phyloP scores from a whole-genome alignment of 2,329 filamentous ascomycete species.

The Amesomyces nigricolor region DNA sequence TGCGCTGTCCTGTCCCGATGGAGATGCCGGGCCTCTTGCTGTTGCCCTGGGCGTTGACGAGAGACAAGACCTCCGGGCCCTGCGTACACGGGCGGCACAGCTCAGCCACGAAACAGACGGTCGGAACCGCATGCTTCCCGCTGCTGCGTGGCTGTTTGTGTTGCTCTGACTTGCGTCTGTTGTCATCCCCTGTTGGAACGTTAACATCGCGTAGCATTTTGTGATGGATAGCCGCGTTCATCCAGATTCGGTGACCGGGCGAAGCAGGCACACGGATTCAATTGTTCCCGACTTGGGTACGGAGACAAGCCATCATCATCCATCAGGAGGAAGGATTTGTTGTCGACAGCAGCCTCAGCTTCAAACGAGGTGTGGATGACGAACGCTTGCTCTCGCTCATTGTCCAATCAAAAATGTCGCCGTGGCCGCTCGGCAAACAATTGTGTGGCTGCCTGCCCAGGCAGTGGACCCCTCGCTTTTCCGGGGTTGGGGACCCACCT shows the following conservation, averaged over 20 bases:
- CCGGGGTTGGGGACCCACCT: no score
- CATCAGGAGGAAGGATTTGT: not conserved
- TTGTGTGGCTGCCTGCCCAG: not conserved
- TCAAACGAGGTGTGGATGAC: not conserved
- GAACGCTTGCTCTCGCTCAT: conserved; percentile 1
- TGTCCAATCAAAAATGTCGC: conserved; percentile 9
- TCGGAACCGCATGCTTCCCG: conserved; percentile 1
- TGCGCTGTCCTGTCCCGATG: conserved; percentile 3
- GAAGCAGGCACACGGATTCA: not conserved
- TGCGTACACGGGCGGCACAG: conserved; percentile 4
- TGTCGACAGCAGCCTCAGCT: not conserved
- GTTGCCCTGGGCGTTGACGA: no score
- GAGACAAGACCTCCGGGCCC: not conserved
- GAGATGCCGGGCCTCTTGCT: not conserved
- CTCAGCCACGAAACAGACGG: conserved; percentile 14
- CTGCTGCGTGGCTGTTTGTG: not conserved
- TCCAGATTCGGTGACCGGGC: not conserved
- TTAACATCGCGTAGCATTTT: conserved; percentile 8
- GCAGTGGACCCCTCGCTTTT: no score
- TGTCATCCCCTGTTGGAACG: conserved; percentile 1
- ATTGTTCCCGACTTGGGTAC: not conserved
- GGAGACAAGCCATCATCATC: not conserved
- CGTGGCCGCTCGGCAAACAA: not conserved
- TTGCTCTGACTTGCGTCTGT: conserved; percentile 6
- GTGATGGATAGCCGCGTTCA: not conserved